Percentiles rank a stretch among this genome's conserved stretches.
These are phyloP conservation scores for Camelina neglecta DNA, from an alignment of 345 rosid genomes.

Conservation along the genomic window DNA sequence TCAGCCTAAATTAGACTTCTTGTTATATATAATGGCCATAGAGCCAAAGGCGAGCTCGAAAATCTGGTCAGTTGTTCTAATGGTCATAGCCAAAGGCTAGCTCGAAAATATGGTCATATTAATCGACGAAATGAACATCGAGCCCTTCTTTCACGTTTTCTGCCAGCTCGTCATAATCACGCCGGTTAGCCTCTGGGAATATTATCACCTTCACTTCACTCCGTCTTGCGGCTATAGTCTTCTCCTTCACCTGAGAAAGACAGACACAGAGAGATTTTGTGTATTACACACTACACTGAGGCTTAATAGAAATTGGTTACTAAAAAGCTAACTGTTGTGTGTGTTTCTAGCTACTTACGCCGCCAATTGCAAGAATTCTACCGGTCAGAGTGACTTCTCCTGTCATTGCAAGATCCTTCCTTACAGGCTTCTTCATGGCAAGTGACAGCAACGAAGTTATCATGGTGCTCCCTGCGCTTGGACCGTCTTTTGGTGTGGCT, in stretches of 20 bases:
- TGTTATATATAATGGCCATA: slow-evolving; percentile 16
- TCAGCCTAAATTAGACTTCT: neutral
- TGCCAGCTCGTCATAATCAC: slow-evolving; percentile 82
- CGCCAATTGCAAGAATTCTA: slow-evolving; percentile 86
- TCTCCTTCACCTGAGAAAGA: slow-evolving; percentile 79
- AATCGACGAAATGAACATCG: slow-evolving; percentile 79
- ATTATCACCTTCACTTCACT: slow-evolving; percentile 74
- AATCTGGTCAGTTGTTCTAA: slow-evolving; percentile 46
- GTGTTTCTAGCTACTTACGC: slow-evolving; percentile 55
- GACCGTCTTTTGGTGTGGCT: slow-evolving; percentile 91
- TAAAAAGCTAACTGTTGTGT: neutral
- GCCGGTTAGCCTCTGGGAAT: slow-evolving; percentile 78
- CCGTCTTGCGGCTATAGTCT: slow-evolving; percentile 85
- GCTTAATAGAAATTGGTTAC: neutral
- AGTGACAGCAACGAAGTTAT: slow-evolving; percentile 88
- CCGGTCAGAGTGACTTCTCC: slow-evolving; percentile 92
- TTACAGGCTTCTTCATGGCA: slow-evolving; percentile 74
- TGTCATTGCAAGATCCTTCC: slow-evolving; percentile 91
- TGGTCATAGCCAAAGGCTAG: slow-evolving; percentile 59
- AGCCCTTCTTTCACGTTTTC: slow-evolving; percentile 84
- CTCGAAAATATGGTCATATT: slow-evolving; percentile 60
- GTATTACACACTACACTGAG: neutral
- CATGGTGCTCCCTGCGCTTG: slow-evolving; percentile 98
- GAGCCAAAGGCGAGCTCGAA: slow-evolving; percentile 58
- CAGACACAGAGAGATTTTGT: too few species aligned